Base-by-base conservation (phyloP, 2,329 filamentous ascomycete species). In the Exophiala oligosperma region DNA sequence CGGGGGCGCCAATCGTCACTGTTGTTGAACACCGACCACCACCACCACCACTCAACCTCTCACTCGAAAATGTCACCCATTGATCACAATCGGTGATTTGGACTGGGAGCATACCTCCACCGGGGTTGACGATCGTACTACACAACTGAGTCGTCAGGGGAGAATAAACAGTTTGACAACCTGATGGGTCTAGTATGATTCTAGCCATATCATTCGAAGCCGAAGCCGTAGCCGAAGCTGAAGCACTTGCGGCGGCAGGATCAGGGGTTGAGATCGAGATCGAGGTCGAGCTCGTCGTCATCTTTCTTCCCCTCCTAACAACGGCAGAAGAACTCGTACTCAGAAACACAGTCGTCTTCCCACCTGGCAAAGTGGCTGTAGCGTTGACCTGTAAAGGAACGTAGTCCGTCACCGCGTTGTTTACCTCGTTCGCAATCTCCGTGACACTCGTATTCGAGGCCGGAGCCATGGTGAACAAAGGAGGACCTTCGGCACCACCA, bases 131-230 rank as follows among this genome's bases (percentile, higher is more conserved):
- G 11, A 58, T 61, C 2, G 64, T 66, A 24, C 43, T 49, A 41
- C 64, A 67, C 35, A 52, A 32, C 3, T 63, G 37, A 3, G 62
- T 65, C 2, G 60, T 64, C 12, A 55, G 49, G 2, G 57, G 53
- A 14, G 56, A 53, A 49, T 62, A 65, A 11, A 67, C 50, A 2
- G 64, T 67, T 46, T 64, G 62, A 46, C 65, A 67, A 29, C 64
- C 63, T 41, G 64, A 40, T 21, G 48, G 38, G 46, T 61, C 64
- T 29, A 62, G 17, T 1, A 63, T 54, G 29, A 63, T 59, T 8
- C 57, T 46, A 7, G 61, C 61, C 11, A 49, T 52, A 14, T 52
- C 56, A 35, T 35, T 9, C 2, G 6, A 8, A 6, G 32, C 32
- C 32, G 11, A 17, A 17, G 17, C 17, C 17, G 17, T 17, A 17